Base-by-base conservation (phyloP, 768 basidiomycete genomes). In the Tricholoma hemisulphureum region DNA sequence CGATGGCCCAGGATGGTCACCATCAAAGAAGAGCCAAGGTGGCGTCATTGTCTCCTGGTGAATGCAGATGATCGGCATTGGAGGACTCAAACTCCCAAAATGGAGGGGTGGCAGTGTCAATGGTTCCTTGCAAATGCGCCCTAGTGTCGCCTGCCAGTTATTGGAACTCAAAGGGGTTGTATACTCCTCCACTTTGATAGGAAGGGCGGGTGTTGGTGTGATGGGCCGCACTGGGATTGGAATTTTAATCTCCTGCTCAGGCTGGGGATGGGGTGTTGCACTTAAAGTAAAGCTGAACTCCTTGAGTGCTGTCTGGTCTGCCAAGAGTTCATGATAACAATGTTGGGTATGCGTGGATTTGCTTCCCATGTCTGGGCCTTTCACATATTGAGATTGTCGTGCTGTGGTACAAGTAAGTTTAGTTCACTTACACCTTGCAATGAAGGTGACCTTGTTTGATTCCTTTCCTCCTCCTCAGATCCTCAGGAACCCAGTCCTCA, bases 351-450 rank as follows among this genome's bases (percentile, higher is more conserved):
- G 48, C 20, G 11, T 16, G 13, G 57, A 61, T 51, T 61, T 61
- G 29, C 60, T 61, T 26, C 11, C 49, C 20, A 61, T 45, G 50
- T 61, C 60, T 31, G 60, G 56, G 32, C 59, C 56, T 35, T 55
- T 54, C 37, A 39, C 18, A 20, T 39, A 39, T 26, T 34, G 35
- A n/a, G 28, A 51, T 37, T 29, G 56, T 18, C 34, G 50, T 29
- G 4, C 56, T 57, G 20, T 34, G 4, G 18, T n/a, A 20, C 1
- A n/a, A 13, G 49, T 50, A 9, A 50, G 49, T 50, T 28, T 29
- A 50, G 9, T n/a, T 50, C 26, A n/a, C n/a, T 7, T 8, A 29
- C n/a, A 16, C 8, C 6, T 50, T 9, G 49, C 20, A 28, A 50
- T n/a, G 16, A 32, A 16, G 8, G 6, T 41, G 28, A 24, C 24